A percentile compares a stretch with the other conserved stretches of the same genome.
Evolutionary conservation across 2,329 filamentous ascomycete species (phyloP).

Genomic region (Neodidymelliopsis sp.): DNA sequence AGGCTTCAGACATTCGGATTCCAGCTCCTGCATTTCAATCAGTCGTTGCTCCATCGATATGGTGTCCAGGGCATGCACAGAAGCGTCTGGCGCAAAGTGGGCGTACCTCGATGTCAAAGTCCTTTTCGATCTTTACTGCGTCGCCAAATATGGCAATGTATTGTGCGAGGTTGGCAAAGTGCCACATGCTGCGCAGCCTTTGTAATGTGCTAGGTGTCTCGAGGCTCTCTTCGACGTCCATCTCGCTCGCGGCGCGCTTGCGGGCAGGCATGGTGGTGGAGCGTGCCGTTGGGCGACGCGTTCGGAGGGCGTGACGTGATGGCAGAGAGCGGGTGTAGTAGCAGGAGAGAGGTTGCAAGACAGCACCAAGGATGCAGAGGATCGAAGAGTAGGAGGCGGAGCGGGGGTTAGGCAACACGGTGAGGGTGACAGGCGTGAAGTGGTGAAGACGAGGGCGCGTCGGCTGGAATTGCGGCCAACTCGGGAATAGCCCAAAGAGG

Average conservation of each 20-base stretch:
- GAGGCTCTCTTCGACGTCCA: slow-evolving; percentile 59
- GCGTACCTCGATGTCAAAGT: slow-evolving; percentile 85
- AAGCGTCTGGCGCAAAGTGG: slow-evolving; percentile 28
- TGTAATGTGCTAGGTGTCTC: slow-evolving; percentile 59
- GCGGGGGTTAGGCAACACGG: neutral
- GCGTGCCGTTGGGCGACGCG: slow-evolving; percentile 46
- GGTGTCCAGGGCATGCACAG: slow-evolving; percentile 21
- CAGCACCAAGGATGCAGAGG: neutral
- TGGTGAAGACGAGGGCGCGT: slow-evolving; percentile 16
- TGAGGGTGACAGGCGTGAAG: slow-evolving; percentile 13
- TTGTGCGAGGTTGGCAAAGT: slow-evolving; percentile 92
- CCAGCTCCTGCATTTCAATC: slow-evolving; percentile 72
- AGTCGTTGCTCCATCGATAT: slow-evolving; percentile 32
- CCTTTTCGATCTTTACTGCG: slow-evolving; percentile 86
- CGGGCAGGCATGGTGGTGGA: slow-evolving; percentile 45
- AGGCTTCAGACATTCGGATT: slow-evolving; percentile 85
- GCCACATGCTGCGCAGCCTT: slow-evolving; percentile 87
- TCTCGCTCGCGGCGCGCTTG: slow-evolving; percentile 58
- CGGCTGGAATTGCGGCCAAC: slow-evolving; percentile 17
- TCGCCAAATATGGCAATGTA: slow-evolving; percentile 93
- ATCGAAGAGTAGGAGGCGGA: slow-evolving; percentile 5
- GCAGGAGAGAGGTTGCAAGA: neutral
- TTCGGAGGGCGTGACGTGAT: slow-evolving; percentile 20
- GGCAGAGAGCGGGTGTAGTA: neutral
- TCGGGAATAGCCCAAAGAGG: slow-evolving; percentile 6